phyloP scores from a whole-genome alignment of 2,329 filamentous ascomycete genomes.

The Ascochyta viciae-villosae region DNA sequence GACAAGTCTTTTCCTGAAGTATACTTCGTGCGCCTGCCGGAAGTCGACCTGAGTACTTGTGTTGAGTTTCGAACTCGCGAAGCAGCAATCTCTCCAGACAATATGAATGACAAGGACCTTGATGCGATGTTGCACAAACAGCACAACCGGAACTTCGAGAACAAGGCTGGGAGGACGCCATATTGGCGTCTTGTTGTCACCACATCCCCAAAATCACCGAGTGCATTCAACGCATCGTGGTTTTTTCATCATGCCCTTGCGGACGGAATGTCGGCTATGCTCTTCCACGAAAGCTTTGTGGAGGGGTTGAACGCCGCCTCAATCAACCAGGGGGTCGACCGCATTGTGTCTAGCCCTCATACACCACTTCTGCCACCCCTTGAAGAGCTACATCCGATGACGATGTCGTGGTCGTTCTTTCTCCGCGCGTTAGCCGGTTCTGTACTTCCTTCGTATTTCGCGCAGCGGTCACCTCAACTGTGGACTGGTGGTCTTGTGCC shows the following conservation, averaged over 20 bases:
- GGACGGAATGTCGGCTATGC: constrained; percentile 55
- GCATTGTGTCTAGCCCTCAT: constrained; percentile 21
- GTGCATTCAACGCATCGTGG: constrained; percentile 54
- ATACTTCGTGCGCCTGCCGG: constrained; percentile 55
- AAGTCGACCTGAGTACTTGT: constrained; percentile 50
- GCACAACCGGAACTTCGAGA: constrained; percentile 51
- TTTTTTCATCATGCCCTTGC: constrained; percentile 58
- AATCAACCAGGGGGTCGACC: not conserved
- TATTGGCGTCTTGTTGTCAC: constrained; percentile 55
- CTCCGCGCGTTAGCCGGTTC: constrained; percentile 42
- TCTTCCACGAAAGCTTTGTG: constrained; percentile 55
- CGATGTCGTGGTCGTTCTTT: constrained; percentile 48
- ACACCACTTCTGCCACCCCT: constrained; percentile 48
- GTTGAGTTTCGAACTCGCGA: constrained; percentile 44
- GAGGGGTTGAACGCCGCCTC: constrained; percentile 37
- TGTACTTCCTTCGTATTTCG: constrained; percentile 38
- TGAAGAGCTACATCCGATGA: constrained; percentile 51
- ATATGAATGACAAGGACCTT: constrained; percentile 49
- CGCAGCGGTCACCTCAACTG: constrained; percentile 25
- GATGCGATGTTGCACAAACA: constrained; percentile 51
- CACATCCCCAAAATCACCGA: not conserved
- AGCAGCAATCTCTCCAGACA: constrained; percentile 16
- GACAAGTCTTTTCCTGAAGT: constrained; percentile 46
- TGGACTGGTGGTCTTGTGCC: constrained; percentile 31
- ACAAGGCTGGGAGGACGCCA: constrained; percentile 37